These are phyloP conservation scores for Lachnellula hyalina DNA, from an alignment of 2,329 filamentous ascomycete species.

Conservation along the genomic window DNA sequence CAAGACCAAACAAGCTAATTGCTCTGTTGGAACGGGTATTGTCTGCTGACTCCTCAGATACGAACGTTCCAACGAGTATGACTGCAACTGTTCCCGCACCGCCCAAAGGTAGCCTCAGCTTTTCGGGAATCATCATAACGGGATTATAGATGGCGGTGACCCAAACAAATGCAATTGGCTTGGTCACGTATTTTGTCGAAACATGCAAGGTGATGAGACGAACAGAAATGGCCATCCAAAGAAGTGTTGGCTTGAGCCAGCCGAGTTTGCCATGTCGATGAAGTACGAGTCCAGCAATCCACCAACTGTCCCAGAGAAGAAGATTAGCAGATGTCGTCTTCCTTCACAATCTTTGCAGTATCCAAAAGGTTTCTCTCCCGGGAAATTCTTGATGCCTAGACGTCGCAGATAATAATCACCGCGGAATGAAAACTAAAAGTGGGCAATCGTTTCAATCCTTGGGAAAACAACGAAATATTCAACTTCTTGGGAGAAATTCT, in stretches of 20 bases:
- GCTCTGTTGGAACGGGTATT: constrained; percentile 79
- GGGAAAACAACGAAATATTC: neutral
- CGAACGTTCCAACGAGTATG: constrained; percentile 75
- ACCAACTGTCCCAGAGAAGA: constrained; percentile 15
- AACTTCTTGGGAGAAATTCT: neutral
- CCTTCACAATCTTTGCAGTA: neutral
- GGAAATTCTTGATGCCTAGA: neutral
- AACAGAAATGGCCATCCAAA: constrained; percentile 70
- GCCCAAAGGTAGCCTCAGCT: constrained; percentile 57
- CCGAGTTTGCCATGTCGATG: constrained; percentile 63
- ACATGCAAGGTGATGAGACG: constrained; percentile 71
- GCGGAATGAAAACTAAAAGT: neutral
- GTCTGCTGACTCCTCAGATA: constrained; percentile 61
- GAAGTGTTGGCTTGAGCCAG: constrained; percentile 78
- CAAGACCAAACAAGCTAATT: constrained; percentile 72
- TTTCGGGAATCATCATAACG: constrained; percentile 59
- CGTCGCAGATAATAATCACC: neutral
- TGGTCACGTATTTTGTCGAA: constrained; percentile 60
- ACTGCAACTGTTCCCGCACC: constrained; percentile 61
- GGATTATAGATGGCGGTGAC: constrained; percentile 54
- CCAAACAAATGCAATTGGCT: constrained; percentile 65
- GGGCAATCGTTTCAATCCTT: too few species aligned
- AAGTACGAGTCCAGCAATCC: constrained; percentile 63
- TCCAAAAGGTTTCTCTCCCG: neutral
- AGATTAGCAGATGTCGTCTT: neutral